Evolutionary conservation across 805 yeast genomes (phyloP).

Genomic region (Kodamaea restingae): DNA sequence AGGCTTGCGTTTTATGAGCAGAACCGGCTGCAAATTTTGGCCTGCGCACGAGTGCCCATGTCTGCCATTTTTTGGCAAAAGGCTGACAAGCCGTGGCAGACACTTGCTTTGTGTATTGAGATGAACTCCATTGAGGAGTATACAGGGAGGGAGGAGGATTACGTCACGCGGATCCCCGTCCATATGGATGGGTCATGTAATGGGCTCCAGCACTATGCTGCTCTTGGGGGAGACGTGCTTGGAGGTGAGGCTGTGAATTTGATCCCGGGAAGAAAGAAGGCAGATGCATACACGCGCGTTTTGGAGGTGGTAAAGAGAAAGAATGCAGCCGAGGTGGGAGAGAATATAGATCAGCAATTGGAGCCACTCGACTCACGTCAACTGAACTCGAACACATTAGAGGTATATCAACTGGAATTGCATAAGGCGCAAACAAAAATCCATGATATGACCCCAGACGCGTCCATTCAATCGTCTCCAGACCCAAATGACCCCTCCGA

Average conservation of each 20-base stretch:
- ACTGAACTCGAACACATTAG: too few species aligned
- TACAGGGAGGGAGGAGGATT: slow-evolving; percentile 17
- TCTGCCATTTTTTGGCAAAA: slow-evolving; percentile 30
- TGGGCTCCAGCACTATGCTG: slow-evolving; percentile 46
- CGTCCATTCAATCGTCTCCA: too few species aligned
- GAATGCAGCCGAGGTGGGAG: slow-evolving; percentile 12
- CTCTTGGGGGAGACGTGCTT: slow-evolving; percentile 32
- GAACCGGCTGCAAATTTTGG: slow-evolving; percentile 18
- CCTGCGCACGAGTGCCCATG: slow-evolving; percentile 28
- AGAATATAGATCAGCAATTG: slow-evolving; percentile 11
- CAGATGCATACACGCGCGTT: slow-evolving; percentile 32
- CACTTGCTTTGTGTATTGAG: slow-evolving; percentile 34
- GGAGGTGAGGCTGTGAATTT: slow-evolving; percentile 42
- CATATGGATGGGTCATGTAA: slow-evolving; percentile 46
- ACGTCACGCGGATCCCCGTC: slow-evolving; percentile 29
- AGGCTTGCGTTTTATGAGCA: slow-evolving; percentile 25
- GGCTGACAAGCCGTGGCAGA: slow-evolving; percentile 41
- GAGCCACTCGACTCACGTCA: too few species aligned
- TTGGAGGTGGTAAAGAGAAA: slow-evolving; percentile 13
- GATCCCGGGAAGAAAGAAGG: slow-evolving; percentile 14
- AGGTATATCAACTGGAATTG: too few species aligned
- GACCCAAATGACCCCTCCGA: too few species aligned
- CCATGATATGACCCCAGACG: too few species aligned
- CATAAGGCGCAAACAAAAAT: background rate
- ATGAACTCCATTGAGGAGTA: slow-evolving; percentile 17